Base-by-base conservation (phyloP, 2,329 filamentous ascomycete genomes). In the Canariomyces notabilis region DNA sequence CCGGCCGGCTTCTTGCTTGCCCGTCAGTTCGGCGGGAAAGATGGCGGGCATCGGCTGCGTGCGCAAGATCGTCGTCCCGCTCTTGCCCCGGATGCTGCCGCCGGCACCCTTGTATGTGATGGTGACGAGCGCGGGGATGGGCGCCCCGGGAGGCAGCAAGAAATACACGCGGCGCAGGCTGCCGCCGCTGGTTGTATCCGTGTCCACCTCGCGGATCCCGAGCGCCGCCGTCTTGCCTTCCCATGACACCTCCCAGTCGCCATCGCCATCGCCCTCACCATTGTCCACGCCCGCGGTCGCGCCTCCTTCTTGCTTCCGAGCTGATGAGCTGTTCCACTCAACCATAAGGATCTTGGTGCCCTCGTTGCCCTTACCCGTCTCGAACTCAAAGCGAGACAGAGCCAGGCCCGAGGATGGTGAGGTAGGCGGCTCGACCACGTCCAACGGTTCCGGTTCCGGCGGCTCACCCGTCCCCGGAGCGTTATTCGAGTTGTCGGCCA, bases 301-400 rank as follows among this genome's bases (percentile, higher is more conserved):
- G 73, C 54, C 9, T 67, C 66, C 76, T 42, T 54, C 55, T 20
- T 56, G 53, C 8, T 39, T 23, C 21, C 9, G 34, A 16, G 22
- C 46, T n/a, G 51, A n/a, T n/a, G n/a, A 49, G 8, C 67, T 63
- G 62, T 87, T 82, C 89, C 89, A 95, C 65, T 95, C 89, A 32
- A 95, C 83, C 88, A 95, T 93, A 57, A 95, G 71, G 53, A 95
- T 83, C 71, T 95, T 95, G 52, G 88, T 94, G 33, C 89, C 89
- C 54, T 90, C 85, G 59, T 88, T 87, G 40, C 81, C 85, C 63
- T 78, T 79, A 29, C 82, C 84, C 0, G 79, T 74, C 66, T 90
- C 85, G 62, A 95, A 94, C 64, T 95, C 89, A 67, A 94, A 95
- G 49, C 89, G 83, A 37, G 88, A 85, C 37, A 89, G 73, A n/a